Base-by-base conservation (phyloP, 495 filamentous ascomycete genomes). In the Podospora pseudoanserina region DNA sequence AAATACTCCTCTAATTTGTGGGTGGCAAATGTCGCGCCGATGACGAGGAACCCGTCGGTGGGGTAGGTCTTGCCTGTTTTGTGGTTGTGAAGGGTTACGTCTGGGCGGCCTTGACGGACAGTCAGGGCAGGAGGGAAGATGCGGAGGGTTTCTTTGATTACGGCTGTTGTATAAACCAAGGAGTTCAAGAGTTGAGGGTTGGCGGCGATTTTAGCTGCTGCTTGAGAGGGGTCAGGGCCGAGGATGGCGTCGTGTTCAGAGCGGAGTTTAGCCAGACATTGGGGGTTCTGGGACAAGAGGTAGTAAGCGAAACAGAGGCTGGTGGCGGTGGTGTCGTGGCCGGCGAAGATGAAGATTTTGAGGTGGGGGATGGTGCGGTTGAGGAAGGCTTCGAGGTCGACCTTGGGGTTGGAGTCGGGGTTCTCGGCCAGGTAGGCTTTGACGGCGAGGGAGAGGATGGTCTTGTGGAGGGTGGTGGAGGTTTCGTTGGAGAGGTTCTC, bases 381-480 rank as follows among this genome's bases (percentile, higher is more conserved):
- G 30, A 32, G 30, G 30, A 32, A 32, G 30, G 4, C 30, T 5
- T 64, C 66, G 2, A 44, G 20, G 32, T 74, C 71, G 7, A 66
- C 6, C 26, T 32, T 16, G 4, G 26, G 63, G 30, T 64, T 28
- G 20, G 63, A 23, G 58, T 15, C 26, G 58, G 54, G 2, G 16
- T 60, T 60, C n/a, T 74, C 67, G 3, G 65, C 64, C 30, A 73
- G 54, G 59, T 75, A 75, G n/a, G 69, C 65, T 32, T 74, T 70
- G 9, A 62, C 30, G 13, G 63, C 72, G 20, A 77, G 72, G 13
- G 65, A 61, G 57, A 65, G 68, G 66, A 69, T 67, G 49, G 78
- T 84, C 7, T 32, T 6, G 76, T 93, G 92, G 2, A 90, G 88
- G 16, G 30, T 63, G 60, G 15, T 63, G 60, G 30, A 32, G 30